Evolutionary conservation across 352 stramenopile genomes (phyloP), one percentile per base, ranked within the genome.

Genomic region (Globisporangium iwayamae): DNA sequence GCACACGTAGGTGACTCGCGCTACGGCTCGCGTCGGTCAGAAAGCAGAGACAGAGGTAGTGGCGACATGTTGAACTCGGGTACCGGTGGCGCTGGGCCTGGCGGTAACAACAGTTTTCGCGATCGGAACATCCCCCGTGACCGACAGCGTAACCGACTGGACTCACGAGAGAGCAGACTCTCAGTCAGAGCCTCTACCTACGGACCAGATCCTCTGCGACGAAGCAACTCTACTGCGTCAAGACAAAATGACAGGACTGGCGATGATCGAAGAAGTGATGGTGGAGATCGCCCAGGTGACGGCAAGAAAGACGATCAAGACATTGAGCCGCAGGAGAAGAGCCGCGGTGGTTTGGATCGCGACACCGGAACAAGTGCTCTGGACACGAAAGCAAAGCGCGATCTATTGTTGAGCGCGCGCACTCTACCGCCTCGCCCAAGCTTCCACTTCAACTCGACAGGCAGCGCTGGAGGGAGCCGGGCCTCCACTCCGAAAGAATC

Each of bases 21-120:
- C 60, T 80, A 63, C 60, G 51, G n/a, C 61, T 46, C 43, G 22
- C 60, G 64, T 16, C 65, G 78, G 11, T 87, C 78, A 0, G 70
- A 68, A 14, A 87, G 75, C 57, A 60, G 75, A 72, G 78, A 87
- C 41, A 68, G 78, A 70, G 54, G 58, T 11, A 73, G 67, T 47
- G 71, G 56, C 10, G 75, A 83, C 6, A 38, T 47, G 55, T 39
- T 38, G n/a, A 47, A 61, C 18, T 38, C 52, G n/a, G 32, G 20
- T 38, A 13, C 39, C 25, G 14, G 65, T 55, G 43, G 63, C 34
- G 20, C n/a, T 50, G 18, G 51, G 48, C 11, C 66, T 43, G 36
- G 51, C 41, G 32, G 51, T 2, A 57, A 45, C 1, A 66, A 65
- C 3, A 74, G 60, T 32, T 79, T 78, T 50, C 76, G 76, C 4